Conservation (phyloP, 768 basidiomycete species). For the Lyophyllum decastes region DNA sequence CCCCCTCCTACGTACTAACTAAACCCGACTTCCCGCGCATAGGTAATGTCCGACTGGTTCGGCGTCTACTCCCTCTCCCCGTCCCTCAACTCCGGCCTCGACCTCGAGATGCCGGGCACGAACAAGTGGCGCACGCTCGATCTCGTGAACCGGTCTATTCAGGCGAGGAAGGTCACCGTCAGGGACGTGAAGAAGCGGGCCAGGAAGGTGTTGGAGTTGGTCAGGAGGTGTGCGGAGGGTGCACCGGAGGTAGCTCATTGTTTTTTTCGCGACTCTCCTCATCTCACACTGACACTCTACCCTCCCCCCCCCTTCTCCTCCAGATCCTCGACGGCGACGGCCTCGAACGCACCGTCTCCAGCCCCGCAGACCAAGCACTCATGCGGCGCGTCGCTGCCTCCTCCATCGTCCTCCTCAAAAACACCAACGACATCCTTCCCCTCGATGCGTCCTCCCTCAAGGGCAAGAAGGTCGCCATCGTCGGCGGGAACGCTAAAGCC, state of each 20-base stretch:
- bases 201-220: slow-evolving; percentile 63
- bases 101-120: slow-evolving; percentile 78
- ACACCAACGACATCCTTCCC: slow-evolving; percentile 56
- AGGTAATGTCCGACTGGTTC: slow-evolving; percentile 87
- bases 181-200: slow-evolving; percentile 69
- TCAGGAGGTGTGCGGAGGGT: slow-evolving; percentile 65
- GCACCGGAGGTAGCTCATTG: slow-evolving; percentile 61
- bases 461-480: slow-evolving; percentile 71
- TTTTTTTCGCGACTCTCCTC: too few relatives aligned
- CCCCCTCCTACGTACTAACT: too few relatives aligned
- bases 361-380: slow-evolving; percentile 56
- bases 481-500: slow-evolving; percentile 74
- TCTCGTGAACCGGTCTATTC: slow-evolving; percentile 60
- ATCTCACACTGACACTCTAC: background rate
- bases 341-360: slow-evolving; percentile 62
- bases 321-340: slow-evolving; percentile 75
- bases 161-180: slow-evolving; percentile 63
- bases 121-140: slow-evolving; percentile 79
- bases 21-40: background rate
- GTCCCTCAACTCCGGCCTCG: slow-evolving; percentile 72
- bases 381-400: slow-evolving; percentile 69
- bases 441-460: slow-evolving; percentile 36
- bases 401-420: slow-evolving; percentile 78
- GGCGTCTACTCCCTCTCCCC: slow-evolving; percentile 69
- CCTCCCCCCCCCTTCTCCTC: too few relatives aligned